Evolutionary conservation across 2,329 filamentous ascomycete species (phyloP), one percentile per base, ranked within the genome.

Genomic region (Kalaharituber pfeilii): DNA sequence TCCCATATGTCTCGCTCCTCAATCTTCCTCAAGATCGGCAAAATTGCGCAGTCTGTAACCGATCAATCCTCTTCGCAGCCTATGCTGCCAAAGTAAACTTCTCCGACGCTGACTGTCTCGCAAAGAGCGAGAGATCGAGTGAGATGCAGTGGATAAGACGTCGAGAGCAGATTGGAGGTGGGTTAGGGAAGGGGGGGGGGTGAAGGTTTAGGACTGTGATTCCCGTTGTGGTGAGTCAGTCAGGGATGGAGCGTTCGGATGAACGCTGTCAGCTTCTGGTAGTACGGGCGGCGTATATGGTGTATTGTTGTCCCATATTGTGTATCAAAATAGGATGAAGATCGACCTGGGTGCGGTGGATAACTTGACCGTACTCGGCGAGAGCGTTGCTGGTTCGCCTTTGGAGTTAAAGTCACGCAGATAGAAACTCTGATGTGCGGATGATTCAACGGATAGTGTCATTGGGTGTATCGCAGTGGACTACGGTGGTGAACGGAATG

Each of bases 51-150:
- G 50, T 52, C 28, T 15, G 50, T 22, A 44, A 45, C 11, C 25
- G 36, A 27, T 33, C 50, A 51, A 8, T 28, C 22, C 26, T 49
- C 26, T 7, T 25, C 26, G 26, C n/a, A 11, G 9, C 27, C 27
- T 22, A 28, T 28, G 1, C 22, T n/a, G 9, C 29, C 36, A 27
- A 57, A 50, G 24, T 58, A 49, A 36, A 61, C 50, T n/a, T 58
- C 53, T 45, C 52, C 59, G 13, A 30, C 39, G 11, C 57, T 53
- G 9, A 58, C 54, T 49, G 59, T 56, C 1, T 53, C 53, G 33
- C 42, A 15, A 15, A 20, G 42, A 15, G 3, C n/a, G 42, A 47
- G 6, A 22, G 24, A 5, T 22, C 42, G 13, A 25, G 24, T 2
- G 42, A 47, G 13, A 47, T 47, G 5, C 42, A 22, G 25, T 47